Base-by-base conservation (phyloP, 1,284 basidiomycete species). In the Heliocybe sulcata region DNA sequence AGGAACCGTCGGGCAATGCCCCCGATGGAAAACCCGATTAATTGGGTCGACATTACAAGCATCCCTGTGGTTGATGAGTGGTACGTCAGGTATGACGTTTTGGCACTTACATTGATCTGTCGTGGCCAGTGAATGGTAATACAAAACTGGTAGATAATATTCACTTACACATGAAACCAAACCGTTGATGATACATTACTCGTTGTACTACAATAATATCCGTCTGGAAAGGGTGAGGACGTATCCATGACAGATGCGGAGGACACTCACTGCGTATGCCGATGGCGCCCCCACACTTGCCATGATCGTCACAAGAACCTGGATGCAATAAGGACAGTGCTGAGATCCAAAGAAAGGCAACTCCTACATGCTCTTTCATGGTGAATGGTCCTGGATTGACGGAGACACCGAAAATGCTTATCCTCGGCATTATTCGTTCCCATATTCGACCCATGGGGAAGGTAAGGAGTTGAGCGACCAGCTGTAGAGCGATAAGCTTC, bases 21-120 rank as follows among this genome's bases (percentile, higher is more conserved):
- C 33, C 82, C 81, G 57, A 86, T 82, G 9, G 82, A 83, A 64
- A 84, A 84, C 0, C 83, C 87, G 60, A 89, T 82, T 53, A 87
- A 72, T 63, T 89, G 83, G 6, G 81, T 82, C 22, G 79, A 80
- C 75, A 83, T 81, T 35, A 81, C 79, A 38, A 82, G 67, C 67
- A 82, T 70, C 80, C 77, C 81, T 60, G 76, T 69, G 60, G 77
- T 45, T 25, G 20, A 29, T 49, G 23, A 29, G 23, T 3, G 6
- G 6, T 3, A n/a, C 16, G 38, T 20, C 19, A 6, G 19, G 38
- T n/a, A 4, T 20, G 16, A 16, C 38, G 16, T 16, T 16, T n/a
- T 6, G n/a, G 6, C 4, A 42, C 38, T 42, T 20, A 42, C 38
- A 49, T 26, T 49, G 47, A 25, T 49, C 47, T 49, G 4, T 49